Evolutionary conservation across 768 basidiomycete species (phyloP), one percentile per base, ranked within the genome.

Genomic region (Lyophyllum semitale): DNA sequence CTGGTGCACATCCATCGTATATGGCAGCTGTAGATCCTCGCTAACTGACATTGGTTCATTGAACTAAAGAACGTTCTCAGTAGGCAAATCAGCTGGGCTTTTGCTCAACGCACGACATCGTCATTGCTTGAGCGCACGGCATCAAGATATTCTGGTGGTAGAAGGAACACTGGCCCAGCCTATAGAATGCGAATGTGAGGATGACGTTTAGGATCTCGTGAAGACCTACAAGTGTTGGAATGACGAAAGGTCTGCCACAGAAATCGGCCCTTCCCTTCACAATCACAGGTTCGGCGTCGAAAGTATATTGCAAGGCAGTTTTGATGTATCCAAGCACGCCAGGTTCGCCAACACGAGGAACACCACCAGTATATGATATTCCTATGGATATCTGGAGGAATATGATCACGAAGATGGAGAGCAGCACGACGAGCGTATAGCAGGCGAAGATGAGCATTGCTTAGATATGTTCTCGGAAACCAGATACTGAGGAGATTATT

Each of bases 1-100:
- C 49, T 74, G 71, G 47, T 70, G 64, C 17, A 57, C 64, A 55
- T 74, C 69, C 73, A 76, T 72, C 5, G 73, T 74, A 48, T 73
- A 72, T 4, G 64, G 69, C 6, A 74, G 59, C 48, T 73, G 71
- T 22, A 76, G 67, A 48, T 69, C 69, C 51, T 74, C 70, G 57
- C 70, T 68, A 12, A 74, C 62, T 4, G 68, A 69, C 58, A 66
- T 63, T 42, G 68, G 68, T 54, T 73, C 60, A 46, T 71, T 73
- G 58, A 74, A 72, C 74, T 76, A 57, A 9, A 22, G 26, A 33
- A 29, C 22, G 3, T 20, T 12, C 7, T 41, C 26, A 41, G 15
- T 51, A 35, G 22, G 37, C 9, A 13, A 1, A 17, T 6, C 23
- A 35, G 26, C 9, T 17, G 40, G n/a, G 25, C 46, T 40, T 45